These are phyloP conservation scores for Phaeomoniella chlamydospora DNA, from an alignment of 2,329 filamentous ascomycete genomes.

Conservation along the genomic window DNA sequence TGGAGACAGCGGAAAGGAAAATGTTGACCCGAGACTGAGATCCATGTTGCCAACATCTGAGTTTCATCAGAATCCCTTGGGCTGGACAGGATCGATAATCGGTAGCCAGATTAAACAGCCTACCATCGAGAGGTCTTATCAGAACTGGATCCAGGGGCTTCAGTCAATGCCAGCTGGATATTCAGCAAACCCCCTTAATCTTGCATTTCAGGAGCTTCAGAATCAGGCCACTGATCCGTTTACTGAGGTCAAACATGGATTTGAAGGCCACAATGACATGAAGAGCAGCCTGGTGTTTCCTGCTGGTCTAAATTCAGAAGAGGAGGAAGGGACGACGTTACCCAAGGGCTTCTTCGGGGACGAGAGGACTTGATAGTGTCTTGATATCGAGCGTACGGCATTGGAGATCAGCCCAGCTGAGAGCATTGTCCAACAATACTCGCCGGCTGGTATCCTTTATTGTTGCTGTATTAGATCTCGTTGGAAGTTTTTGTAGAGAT, in stretches of 20 bases:
- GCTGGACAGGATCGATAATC: not conserved
- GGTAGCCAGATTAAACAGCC: not conserved
- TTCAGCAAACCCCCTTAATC: not conserved
- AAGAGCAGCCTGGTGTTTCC: not conserved
- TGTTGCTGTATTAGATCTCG: too few relatives aligned
- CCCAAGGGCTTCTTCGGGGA: not conserved
- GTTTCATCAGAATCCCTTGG: not conserved
- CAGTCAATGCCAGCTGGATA: not conserved
- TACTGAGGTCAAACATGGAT: not conserved
- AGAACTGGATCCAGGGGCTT: not conserved
- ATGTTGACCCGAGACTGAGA: not conserved
- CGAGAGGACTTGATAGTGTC: too few relatives aligned
- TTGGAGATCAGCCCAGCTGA: too few relatives aligned
- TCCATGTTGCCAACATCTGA: not conserved
- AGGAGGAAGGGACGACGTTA: not conserved
- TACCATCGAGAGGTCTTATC: not conserved
- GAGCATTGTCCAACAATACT: too few relatives aligned
- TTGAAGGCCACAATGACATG: not conserved
- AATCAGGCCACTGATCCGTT: not conserved
- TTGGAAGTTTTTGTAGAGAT: too few relatives aligned
- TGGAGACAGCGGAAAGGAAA: not conserved
- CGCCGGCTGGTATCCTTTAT: too few relatives aligned
- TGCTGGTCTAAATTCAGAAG: not conserved
- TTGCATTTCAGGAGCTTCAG: constrained; percentile 1
- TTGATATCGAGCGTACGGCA: too few relatives aligned